Evolutionary conservation across 2,329 filamentous ascomycete genomes (phyloP).

Genomic region (Pyrenophora tritici-repentis): DNA sequence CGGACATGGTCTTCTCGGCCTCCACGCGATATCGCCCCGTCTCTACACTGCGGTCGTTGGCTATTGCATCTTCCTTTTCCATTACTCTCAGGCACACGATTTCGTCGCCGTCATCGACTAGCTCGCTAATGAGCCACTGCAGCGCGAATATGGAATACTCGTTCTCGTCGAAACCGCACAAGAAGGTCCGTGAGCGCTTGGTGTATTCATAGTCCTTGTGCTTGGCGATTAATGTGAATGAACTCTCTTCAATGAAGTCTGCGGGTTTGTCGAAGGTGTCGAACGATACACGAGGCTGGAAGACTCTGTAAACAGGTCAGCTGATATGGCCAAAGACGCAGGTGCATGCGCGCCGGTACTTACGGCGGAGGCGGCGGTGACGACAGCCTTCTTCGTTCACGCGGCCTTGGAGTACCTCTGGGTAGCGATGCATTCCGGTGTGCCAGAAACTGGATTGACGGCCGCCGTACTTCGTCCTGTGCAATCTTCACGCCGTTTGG

Average conservation of each 20-base stretch:
- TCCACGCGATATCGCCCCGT: conserved; percentile 75
- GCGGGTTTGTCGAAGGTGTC: conserved; percentile 73
- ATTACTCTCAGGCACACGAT: conserved; percentile 88
- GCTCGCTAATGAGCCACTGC: conserved; percentile 88
- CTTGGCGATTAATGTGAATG: conserved; percentile 81
- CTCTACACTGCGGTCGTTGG: conserved; percentile 63
- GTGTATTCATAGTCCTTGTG: conserved; percentile 84
- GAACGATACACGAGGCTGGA: conserved; percentile 72
- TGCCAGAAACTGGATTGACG: conserved; percentile 47
- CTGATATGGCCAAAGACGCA: conserved; percentile 51
- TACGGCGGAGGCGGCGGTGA: conserved; percentile 51
- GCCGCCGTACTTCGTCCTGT: conserved; percentile 41
- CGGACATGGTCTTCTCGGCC: conserved; percentile 73
- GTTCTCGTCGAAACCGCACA: conserved; percentile 89
- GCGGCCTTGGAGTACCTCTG: conserved; percentile 40
- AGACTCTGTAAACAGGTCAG: conserved; percentile 56
- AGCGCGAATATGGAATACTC: conserved; percentile 90
- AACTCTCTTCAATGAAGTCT: conserved; percentile 62
- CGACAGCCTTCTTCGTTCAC: conserved; percentile 44
- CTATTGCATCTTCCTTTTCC: conserved; percentile 77
- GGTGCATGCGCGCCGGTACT: conserved; percentile 28
- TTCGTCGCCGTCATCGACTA: conserved; percentile 92
- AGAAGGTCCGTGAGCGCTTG: conserved; percentile 81
- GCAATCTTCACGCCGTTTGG: conserved; percentile 23
- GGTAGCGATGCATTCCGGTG: conserved; percentile 39